Percentiles rank a stretch among this genome's conserved stretches.
These are phyloP conservation scores for Podosphaera leucotricha DNA, from an alignment of 2,329 filamentous ascomycete genomes.

Conservation along the genomic window DNA sequence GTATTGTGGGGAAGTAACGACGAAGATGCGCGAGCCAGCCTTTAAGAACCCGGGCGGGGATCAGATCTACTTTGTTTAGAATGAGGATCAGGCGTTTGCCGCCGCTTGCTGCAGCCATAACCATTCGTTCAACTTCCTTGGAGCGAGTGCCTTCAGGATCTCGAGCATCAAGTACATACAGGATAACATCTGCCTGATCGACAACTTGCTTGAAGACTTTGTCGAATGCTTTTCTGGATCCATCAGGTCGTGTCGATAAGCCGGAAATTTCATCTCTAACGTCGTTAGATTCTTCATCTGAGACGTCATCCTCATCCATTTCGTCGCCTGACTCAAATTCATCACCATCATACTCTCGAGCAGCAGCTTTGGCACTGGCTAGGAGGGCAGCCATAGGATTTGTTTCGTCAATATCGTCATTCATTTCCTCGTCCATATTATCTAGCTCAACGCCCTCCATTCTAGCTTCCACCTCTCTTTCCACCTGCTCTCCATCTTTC, in stretches of 20 bases:
- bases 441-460: conserved; percentile 23
- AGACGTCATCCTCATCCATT: conserved; percentile 29
- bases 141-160: conserved; percentile 82
- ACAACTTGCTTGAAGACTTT: conserved; percentile 91
- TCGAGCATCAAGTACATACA: conserved; percentile 82
- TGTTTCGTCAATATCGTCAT: conserved; percentile 37
- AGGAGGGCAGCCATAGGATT: conserved; percentile 87
- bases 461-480: conserved; percentile 20
- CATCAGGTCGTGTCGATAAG: conserved; percentile 29
- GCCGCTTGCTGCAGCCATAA: conserved; percentile 68
- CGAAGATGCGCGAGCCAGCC: conserved; percentile 68
- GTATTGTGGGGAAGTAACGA: conserved; percentile 75
- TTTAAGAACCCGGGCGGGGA: conserved; percentile 61
- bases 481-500: conserved; percentile 26
- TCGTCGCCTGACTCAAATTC: conserved; percentile 23
- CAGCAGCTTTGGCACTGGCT: conserved; percentile 59
- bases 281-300: conserved; percentile 21
- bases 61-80: conserved; percentile 85
- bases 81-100: conserved; percentile 77
- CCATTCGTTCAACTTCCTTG: conserved; percentile 67
- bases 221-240: conserved; percentile 71
- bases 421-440: conserved; percentile 26
- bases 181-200: conserved; percentile 67
- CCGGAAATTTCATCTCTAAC: conserved; percentile 26
- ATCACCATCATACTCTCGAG: conserved; percentile 41